Base-by-base conservation (phyloP, 345 rosid genomes). In the Hibiscus mutabilis region DNA sequence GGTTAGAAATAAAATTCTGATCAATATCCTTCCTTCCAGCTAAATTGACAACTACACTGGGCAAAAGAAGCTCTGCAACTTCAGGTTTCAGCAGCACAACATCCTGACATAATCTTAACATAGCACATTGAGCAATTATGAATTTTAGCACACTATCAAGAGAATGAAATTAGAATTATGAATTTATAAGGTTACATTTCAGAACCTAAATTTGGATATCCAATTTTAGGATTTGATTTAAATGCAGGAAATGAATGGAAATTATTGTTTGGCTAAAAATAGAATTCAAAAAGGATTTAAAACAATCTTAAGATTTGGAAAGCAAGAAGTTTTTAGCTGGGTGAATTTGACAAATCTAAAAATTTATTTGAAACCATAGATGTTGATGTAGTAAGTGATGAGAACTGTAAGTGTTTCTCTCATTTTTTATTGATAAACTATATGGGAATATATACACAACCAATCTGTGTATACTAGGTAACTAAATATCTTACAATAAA, bases 51-150 rank as follows among this genome's bases (percentile, higher is more conserved):
- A 90, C 64, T 60, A 88, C 84, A 79, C 82, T 83, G 14, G 97
- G 89, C 68, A 94, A 83, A 44, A 91, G 80, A 78, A 94, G 92
- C 90, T 91, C 97, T 65, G 97, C 89, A 57, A 85, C 90, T 84
- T 94, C 97, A 60, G 95, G 84, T 81, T 94, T 94, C 75, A 87
- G 76, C 78, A 86, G 67, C 73, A 86, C 91, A 72, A 94, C 83
- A 77, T 88, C 91, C 82, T 90, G 98, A 75, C 91, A 94, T 79
- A 94, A 83, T 84, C 98, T 94, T 86, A 58, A 75, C 76, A 70
- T 56, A 64, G 68, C 27, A 25, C 25, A 69, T 72, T 24, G 18
- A 25, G 22, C 40, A 66, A 66, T 47, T 25, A 2, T 9, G 42
- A 15, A 66, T 47, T 66, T 9, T 2, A 46, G 57, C 57, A 15